These are phyloP conservation scores for Chrysosphaeria jannelii DNA, from an alignment of 2,329 filamentous ascomycete genomes.

Conservation along the genomic window DNA sequence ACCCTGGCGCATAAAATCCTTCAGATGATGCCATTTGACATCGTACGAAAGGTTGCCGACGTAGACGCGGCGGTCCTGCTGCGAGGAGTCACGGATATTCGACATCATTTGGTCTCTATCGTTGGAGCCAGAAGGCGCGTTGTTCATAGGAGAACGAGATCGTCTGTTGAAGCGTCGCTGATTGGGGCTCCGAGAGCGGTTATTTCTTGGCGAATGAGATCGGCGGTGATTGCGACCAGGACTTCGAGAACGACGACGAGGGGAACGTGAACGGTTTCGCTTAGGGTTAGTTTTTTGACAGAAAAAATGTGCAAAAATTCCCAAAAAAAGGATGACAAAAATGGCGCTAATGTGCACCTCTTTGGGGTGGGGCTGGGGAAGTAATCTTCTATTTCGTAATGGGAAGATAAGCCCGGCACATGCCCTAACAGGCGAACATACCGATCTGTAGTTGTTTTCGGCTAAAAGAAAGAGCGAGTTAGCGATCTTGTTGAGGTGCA, in stretches of 20 bases:
- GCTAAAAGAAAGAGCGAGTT: background rate
- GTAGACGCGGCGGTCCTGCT: slow-evolving; percentile 97
- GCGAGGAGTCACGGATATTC: slow-evolving; percentile 73
- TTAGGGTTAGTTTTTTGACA: slow-evolving; percentile 10
- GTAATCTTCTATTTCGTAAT: too few relatives aligned
- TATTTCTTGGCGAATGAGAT: slow-evolving; percentile 48
- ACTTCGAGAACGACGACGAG: slow-evolving; percentile 59
- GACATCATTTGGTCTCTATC: slow-evolving; percentile 92
- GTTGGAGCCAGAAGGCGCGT: slow-evolving; percentile 36
- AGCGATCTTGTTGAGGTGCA: background rate
- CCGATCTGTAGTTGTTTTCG: slow-evolving; percentile 2
- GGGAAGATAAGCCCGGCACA: too few relatives aligned
- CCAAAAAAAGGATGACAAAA: too few relatives aligned
- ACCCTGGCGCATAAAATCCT: slow-evolving; percentile 99
- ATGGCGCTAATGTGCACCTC: too few relatives aligned
- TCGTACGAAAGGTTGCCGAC: slow-evolving; percentile 97
- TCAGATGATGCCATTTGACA: slow-evolving; percentile 99
- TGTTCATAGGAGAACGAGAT: slow-evolving; percentile 70
- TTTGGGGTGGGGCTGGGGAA: too few relatives aligned
- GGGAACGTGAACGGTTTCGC: slow-evolving; percentile 63
- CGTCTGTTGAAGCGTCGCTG: slow-evolving; percentile 42
- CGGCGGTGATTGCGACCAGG: slow-evolving; percentile 41
- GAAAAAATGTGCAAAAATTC: too few relatives aligned
- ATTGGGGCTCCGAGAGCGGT: slow-evolving; percentile 49
- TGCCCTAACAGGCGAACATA: background rate